These are phyloP conservation scores for Suhomyces terraborum DNA, from an alignment of 1,139 yeast genomes.

Conservation along the genomic window DNA sequence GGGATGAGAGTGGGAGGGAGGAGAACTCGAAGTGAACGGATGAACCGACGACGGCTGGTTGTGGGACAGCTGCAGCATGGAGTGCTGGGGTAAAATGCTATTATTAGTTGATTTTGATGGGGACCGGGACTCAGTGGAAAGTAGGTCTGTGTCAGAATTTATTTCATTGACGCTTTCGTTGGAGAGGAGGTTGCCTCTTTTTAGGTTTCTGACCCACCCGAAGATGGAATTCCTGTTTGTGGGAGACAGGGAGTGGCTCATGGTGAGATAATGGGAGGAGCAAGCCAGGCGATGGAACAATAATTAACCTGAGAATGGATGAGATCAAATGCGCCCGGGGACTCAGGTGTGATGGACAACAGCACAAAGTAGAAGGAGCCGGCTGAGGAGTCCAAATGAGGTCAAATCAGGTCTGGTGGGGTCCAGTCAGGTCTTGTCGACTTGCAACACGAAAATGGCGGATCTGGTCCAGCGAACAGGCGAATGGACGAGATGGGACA, in stretches of 20 bases:
- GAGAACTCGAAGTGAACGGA: conserved; percentile 13
- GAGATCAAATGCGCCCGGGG: too few relatives aligned
- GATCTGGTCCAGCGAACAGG: too few relatives aligned
- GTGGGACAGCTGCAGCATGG: conserved; percentile 10
- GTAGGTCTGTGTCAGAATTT: conserved; percentile 34
- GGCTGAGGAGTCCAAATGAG: too few relatives aligned
- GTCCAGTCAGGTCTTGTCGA: too few relatives aligned
- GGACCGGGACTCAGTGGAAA: conserved; percentile 27
- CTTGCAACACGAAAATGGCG: too few relatives aligned
- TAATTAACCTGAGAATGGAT: not conserved
- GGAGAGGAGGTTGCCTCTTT: conserved; percentile 40
- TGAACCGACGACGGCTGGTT: conserved; percentile 10
- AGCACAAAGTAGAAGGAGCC: too few relatives aligned
- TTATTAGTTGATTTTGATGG: conserved; percentile 25
- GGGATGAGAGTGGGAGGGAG: conserved; percentile 17
- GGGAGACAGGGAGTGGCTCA: conserved; percentile 49
- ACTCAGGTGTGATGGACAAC: too few relatives aligned
- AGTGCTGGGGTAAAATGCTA: conserved; percentile 16
- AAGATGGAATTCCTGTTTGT: conserved; percentile 44
- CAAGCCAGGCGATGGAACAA: not conserved
- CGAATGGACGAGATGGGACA: too few relatives aligned
- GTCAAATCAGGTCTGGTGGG: too few relatives aligned
- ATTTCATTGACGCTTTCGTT: conserved; percentile 46
- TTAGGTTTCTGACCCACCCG: conserved; percentile 53
- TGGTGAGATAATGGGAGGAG: conserved; percentile 13